Conservation (phyloP, 306 rosid species). For the Vachellia pachyceras region DNA sequence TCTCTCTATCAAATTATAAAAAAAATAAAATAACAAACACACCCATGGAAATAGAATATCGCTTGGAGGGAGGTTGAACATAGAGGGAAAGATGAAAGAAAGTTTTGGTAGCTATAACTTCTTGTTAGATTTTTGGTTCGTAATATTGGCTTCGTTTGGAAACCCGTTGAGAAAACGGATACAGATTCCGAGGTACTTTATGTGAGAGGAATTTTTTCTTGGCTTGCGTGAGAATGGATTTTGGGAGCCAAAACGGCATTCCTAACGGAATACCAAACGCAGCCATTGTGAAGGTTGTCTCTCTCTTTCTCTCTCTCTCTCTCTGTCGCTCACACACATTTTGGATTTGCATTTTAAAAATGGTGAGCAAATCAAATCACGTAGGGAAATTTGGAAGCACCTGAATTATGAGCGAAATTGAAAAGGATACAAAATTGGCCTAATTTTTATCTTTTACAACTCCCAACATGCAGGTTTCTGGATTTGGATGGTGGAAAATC, state of each 20-base stretch:
- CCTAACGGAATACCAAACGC: no score
- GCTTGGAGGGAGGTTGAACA: neutral
- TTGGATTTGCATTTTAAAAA: constrained; percentile 45
- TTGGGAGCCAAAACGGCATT: no score
- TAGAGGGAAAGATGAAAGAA: neutral
- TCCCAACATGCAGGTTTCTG: no score
- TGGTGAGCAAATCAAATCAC: constrained; percentile 40
- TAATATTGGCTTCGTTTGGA: no score
- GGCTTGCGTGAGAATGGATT: no score
- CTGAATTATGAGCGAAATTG: neutral
- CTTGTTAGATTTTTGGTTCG: no score
- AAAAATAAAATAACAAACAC: neutral
- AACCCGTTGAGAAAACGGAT: no score
- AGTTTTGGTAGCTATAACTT: constrained; percentile 43
- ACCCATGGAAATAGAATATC: neutral
- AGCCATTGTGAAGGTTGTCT: constrained; percentile 36
- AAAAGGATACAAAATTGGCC: constrained; percentile 10
- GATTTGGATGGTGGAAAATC: no score
- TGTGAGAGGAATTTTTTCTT: no score
- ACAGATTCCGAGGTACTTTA: no score
- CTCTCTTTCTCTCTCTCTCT: constrained; percentile 8
- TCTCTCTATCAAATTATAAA: neutral
- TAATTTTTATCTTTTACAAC: neutral
- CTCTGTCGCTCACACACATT: constrained; percentile 28
- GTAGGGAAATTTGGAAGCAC: constrained; percentile 36